Evolutionary conservation across 495 filamentous ascomycete genomes (phyloP).

Genomic region (Penicillium desertorum): DNA sequence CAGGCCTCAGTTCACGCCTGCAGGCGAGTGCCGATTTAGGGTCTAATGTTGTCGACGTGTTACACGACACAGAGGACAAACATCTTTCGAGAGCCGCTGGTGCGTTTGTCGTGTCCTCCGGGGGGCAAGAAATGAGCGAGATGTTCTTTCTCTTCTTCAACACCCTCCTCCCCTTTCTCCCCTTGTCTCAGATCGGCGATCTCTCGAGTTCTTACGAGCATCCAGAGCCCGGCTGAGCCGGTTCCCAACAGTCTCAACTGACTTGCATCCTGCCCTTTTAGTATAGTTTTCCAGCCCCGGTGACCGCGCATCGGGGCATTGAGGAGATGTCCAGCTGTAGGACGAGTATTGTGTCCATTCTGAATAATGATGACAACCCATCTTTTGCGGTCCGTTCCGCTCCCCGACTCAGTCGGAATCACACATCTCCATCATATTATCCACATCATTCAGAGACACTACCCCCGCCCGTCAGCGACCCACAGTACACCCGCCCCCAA

Average conservation of each 20-base stretch:
- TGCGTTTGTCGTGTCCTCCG: slow-evolving; percentile 29
- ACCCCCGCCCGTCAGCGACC: slow-evolving; percentile 22
- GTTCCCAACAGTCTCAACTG: slow-evolving; percentile 14
- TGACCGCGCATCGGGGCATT: slow-evolving; percentile 20
- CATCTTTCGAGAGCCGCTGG: slow-evolving; percentile 40
- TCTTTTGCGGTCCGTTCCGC: slow-evolving; percentile 50
- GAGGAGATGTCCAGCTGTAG: slow-evolving; percentile 39
- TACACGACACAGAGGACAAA: slow-evolving; percentile 42
- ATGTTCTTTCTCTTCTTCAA: slow-evolving; percentile 14
- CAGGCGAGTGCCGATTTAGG: slow-evolving; percentile 27
- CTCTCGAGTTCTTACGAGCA: slow-evolving; percentile 18
- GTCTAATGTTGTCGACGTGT: slow-evolving; percentile 39
- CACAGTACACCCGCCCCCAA: slow-evolving; percentile 25
- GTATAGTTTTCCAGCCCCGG: slow-evolving; percentile 26
- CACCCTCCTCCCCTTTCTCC: slow-evolving; percentile 9
- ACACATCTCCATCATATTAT: slow-evolving; percentile 33
- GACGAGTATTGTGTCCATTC: slow-evolving; percentile 46
- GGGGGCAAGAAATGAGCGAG: slow-evolving; percentile 10
- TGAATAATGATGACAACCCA: slow-evolving; percentile 53
- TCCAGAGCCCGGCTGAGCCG: slow-evolving; percentile 13
- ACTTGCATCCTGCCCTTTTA: slow-evolving; percentile 16
- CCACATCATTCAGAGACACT: slow-evolving; percentile 31
- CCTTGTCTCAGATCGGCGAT: slow-evolving; percentile 12
- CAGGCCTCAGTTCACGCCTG: slow-evolving; percentile 31
- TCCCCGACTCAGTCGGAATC: slow-evolving; percentile 33